phyloP scores from a whole-genome alignment of 2,329 filamentous ascomycete genomes.

The Mollisiaceae sp. region DNA sequence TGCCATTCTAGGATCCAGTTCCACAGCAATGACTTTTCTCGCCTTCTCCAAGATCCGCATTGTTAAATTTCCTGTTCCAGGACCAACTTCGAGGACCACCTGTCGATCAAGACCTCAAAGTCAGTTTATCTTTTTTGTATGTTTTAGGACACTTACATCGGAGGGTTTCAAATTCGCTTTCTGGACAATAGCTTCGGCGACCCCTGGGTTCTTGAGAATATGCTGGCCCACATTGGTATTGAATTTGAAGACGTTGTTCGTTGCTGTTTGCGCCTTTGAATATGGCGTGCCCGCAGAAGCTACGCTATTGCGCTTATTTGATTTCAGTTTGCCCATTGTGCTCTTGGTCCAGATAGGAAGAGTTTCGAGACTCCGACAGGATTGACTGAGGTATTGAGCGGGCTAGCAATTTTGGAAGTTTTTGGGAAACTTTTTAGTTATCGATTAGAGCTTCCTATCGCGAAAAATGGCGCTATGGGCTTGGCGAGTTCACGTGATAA shows the following conservation, averaged over 20 bases:
- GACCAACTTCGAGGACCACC: slow-evolving; percentile 84
- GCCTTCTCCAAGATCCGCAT: slow-evolving; percentile 87
- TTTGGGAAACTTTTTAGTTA: background rate
- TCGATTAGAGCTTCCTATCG: slow-evolving; percentile 2
- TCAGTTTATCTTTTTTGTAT: no score
- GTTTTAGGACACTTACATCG: slow-evolving; percentile 60
- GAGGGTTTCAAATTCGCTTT: slow-evolving; percentile 92
- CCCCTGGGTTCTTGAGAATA: slow-evolving; percentile 89
- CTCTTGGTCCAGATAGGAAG: slow-evolving; percentile 3
- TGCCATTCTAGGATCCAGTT: slow-evolving; percentile 90
- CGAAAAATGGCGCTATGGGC: background rate
- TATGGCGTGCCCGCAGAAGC: slow-evolving; percentile 36
- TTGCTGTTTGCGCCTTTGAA: slow-evolving; percentile 39
- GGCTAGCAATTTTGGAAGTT: background rate
- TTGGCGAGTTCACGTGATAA: background rate
- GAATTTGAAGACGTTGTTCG: slow-evolving; percentile 95
- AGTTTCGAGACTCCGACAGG: background rate
- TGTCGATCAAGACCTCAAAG: no score
- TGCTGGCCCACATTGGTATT: slow-evolving; percentile 67
- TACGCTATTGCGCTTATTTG: slow-evolving; percentile 41
- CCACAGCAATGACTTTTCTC: slow-evolving; percentile 81
- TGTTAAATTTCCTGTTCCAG: slow-evolving; percentile 88
- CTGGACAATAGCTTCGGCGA: slow-evolving; percentile 79
- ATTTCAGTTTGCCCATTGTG: slow-evolving; percentile 43
- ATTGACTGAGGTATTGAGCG: background rate